Base-by-base conservation (phyloP, 2,329 filamentous ascomycete species). In the Fusarium liriodendri region DNA sequence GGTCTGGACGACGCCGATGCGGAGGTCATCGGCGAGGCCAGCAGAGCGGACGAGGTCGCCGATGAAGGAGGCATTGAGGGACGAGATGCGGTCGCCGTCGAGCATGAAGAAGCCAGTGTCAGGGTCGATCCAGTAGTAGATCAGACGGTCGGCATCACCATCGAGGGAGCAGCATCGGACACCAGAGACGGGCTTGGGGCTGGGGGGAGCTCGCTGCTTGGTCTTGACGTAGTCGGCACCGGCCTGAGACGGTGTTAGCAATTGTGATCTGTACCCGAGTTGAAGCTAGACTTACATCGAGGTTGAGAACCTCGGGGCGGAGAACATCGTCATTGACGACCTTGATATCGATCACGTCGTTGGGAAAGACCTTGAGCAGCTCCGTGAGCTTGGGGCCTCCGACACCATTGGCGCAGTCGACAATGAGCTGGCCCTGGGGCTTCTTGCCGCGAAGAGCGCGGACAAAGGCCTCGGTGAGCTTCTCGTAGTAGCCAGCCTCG, bases 141-240 rank as follows among this genome's bases (percentile, higher is more conserved):
- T 94, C 70, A 99, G 88, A 67, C 97, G 94, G 82, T 99, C 97
- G 18, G 97, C 97, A 80, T 99, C 97, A 62, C 97, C 97, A 77
- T 99, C 97, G 66, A 98, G 89, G 10, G 96, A 98, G 83, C 94
- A 96, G 87, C 92, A 96, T 68, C 97, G 93, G 73, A 93, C 92
- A 64, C 93, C 91, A 2, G 91, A 88, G 35, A 90, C 88, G 50
- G 94, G 93, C 82, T 95, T 95, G 63, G 95, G 96, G 33, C 87
- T 92, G 47, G 93, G 93, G 61, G 97, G 97, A 69, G 95, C 94
- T 73, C 95, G 91, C 86, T 99, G 97, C 84, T 95, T 95, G 20
- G 97, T 98, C 87, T 99, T 99, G 84, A 99, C 97, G 78, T 91
- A 98, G 84, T 99, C 97, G 80, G 97, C 97, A 83, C 97, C 97